These are phyloP conservation scores for Geum urbanum DNA, from an alignment of 306 rosid species.

Conservation along the genomic window DNA sequence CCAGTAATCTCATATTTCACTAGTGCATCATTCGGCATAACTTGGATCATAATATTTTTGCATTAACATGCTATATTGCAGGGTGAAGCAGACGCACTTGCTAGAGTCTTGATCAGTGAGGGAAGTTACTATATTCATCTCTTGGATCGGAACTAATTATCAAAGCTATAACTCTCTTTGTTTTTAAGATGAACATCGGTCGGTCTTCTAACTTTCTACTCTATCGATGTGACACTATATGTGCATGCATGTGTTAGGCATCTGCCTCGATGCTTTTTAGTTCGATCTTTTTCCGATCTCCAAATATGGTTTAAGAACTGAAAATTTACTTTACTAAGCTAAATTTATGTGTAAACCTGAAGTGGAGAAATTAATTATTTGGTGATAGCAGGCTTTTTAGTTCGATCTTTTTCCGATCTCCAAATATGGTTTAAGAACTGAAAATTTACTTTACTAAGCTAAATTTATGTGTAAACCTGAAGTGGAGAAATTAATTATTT, in stretches of 20 bases:
- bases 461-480: too few relatives aligned
- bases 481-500: neutral
- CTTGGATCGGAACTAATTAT: neutral
- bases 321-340: neutral
- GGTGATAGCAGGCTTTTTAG: neutral
- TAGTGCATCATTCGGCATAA: neutral
- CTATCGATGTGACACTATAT: neutral
- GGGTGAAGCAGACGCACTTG: neutral
- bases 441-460: neutral
- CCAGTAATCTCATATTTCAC: neutral
- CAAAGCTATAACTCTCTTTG: neutral
- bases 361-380: neutral
- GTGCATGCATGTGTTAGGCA: neutral
- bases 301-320: neutral
- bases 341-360: too few relatives aligned
- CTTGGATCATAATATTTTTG: neutral
- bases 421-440: neutral
- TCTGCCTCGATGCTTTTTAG: neutral
- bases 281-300: neutral
- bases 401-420: neutral
- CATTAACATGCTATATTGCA: neutral
- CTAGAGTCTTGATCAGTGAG: neutral
- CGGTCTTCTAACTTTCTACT: neutral
- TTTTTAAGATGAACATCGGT: neutral
- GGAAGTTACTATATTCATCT: neutral